Percentiles rank a stretch among this genome's conserved stretches.
Conservation (phyloP, 139 green algal genomes). For the Coelastrella sp. region DNA sequence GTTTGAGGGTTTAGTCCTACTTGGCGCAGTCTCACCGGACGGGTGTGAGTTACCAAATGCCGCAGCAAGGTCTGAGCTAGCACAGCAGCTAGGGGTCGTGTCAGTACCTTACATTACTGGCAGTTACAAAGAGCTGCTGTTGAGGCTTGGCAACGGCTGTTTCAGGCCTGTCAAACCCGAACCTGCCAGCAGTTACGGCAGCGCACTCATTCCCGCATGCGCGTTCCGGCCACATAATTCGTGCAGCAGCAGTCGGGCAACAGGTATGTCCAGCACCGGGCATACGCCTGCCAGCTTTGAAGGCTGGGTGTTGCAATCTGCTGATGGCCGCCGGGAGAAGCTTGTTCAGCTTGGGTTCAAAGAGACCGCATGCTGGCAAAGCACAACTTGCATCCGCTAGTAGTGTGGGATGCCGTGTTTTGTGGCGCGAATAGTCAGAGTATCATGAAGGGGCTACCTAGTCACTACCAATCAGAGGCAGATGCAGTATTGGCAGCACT, state of each 20-base stretch:
- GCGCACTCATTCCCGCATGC: not conserved
- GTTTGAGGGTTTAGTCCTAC: constrained; percentile 55
- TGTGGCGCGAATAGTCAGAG: not conserved
- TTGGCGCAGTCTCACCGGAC: constrained; percentile 24
- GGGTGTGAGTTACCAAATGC: constrained; percentile 25
- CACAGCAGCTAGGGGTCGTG: constrained; percentile 35
- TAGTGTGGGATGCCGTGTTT: constrained; percentile 49
- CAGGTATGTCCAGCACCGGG: too few species aligned
- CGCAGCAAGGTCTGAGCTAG: constrained; percentile 1
- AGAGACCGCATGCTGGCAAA: not conserved
- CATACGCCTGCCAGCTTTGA: constrained; percentile 8
- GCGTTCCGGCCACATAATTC: too few species aligned
- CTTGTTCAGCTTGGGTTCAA: constrained; percentile 35
- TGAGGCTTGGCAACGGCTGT: not conserved
- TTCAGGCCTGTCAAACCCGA: not conserved
- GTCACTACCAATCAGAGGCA: constrained; percentile 33
- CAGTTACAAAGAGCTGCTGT: not conserved
- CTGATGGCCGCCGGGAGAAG: constrained; percentile 1
- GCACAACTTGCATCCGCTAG: constrained; percentile 41
- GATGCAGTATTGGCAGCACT: constrained; percentile 18
- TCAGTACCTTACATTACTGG: constrained; percentile 33
- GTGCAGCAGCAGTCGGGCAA: too few species aligned
- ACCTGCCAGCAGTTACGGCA: not conserved
- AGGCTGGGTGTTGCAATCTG: constrained; percentile 49
- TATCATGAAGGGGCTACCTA: not conserved